Percentiles rank a stretch among this genome's conserved stretches.
Evolutionary conservation across 345 rosid genomes (phyloP).

Genomic region (Xanthoceras sorbifolium): DNA sequence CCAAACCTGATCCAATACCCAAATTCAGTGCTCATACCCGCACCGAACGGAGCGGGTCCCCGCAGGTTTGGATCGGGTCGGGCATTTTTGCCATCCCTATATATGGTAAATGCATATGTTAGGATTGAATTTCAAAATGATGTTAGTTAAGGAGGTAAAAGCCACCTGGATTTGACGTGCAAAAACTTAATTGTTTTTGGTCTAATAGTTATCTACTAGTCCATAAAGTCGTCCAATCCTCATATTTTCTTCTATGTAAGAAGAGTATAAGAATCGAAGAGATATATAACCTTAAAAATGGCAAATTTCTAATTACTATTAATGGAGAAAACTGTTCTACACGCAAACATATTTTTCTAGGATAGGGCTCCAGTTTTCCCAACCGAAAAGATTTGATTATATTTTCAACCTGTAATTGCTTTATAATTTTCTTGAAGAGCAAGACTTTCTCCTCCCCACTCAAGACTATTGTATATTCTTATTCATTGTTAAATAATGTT

Average conservation of each 20-base stretch:
- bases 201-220: not conserved
- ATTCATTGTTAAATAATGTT: not conserved
- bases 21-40: too few species aligned
- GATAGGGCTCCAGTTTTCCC: not conserved
- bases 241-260: not conserved
- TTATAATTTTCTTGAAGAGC: constrained; percentile 6
- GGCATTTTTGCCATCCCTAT: too few species aligned
- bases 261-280: not conserved
- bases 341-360: constrained; percentile 11
- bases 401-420: not conserved
- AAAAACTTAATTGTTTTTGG: not conserved
- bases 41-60: too few species aligned
- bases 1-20: too few species aligned
- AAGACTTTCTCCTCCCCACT: constrained; percentile 21
- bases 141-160: too few species aligned
- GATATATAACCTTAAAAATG: not conserved
- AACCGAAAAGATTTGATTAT: constrained; percentile 8
- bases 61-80: too few species aligned
- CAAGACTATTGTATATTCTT: constrained; percentile 7
- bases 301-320: not conserved
- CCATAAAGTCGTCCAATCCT: not conserved
- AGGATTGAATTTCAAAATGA: too few species aligned
- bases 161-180: too few species aligned
- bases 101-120: too few species aligned
- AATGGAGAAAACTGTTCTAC: not conserved